Conservation (phyloP, 345 rosid species). For the Heritiera fomes region DNA sequence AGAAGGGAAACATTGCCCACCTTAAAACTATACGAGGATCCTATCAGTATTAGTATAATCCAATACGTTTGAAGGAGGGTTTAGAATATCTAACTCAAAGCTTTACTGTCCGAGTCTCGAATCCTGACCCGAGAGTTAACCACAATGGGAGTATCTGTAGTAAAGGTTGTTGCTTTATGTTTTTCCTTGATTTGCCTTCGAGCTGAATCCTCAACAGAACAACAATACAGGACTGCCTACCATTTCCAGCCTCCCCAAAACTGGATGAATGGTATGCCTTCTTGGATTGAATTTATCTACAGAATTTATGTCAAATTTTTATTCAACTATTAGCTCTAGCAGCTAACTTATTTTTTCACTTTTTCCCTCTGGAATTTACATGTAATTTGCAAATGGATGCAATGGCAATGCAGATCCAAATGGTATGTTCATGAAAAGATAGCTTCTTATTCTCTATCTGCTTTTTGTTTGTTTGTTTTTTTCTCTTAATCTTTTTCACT, state of each 20-base stretch:
- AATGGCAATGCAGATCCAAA: conserved; percentile 5
- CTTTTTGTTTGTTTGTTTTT: not conserved
- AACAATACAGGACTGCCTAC: conserved; percentile 1
- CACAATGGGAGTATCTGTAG: not conserved
- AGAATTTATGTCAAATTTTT: not conserved
- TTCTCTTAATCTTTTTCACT: too few relatives aligned
- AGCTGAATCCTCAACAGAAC: not conserved
- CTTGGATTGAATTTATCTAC: not conserved
- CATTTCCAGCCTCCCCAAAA: conserved; percentile 2
- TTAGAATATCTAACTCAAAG: not conserved
- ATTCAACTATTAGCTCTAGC: not conserved
- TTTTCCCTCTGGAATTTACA: not conserved
- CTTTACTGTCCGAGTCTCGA: not conserved
- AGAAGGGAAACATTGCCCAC: too few relatives aligned
- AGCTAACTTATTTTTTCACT: not conserved
- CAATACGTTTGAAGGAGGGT: too few relatives aligned
- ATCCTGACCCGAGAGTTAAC: not conserved
- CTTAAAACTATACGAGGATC: too few relatives aligned
- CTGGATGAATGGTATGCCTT: conserved; percentile 6
- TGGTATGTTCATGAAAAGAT: conserved; percentile 1
- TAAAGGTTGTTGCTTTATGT: not conserved
- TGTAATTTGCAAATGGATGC: conserved; percentile 7
- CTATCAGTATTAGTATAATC: too few relatives aligned
- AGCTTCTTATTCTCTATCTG: not conserved
- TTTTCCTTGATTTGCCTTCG: not conserved